These are phyloP conservation scores for Ambrosia hybrid DNA, from an alignment of 140 eudicot species.

Conservation along the genomic window DNA sequence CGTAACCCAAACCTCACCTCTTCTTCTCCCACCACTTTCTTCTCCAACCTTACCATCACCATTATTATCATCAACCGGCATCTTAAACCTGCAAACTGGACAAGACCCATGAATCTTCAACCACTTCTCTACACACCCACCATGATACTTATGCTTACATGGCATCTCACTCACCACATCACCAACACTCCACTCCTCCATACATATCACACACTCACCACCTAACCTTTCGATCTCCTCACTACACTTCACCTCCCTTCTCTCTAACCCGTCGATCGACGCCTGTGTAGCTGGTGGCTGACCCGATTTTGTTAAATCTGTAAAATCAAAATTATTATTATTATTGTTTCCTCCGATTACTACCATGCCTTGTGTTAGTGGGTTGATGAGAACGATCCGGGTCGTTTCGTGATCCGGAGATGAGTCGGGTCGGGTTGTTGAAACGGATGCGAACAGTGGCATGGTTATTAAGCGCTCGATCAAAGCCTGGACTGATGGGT, in stretches of 20 bases:
- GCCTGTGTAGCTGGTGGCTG: slow-evolving; percentile 71
- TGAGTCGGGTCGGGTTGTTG: slow-evolving; percentile 18
- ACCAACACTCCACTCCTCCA: slow-evolving; percentile 63
- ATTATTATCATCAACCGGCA: slow-evolving; percentile 52
- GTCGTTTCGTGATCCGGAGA: slow-evolving; percentile 23
- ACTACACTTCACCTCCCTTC: slow-evolving; percentile 27
- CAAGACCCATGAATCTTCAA: slow-evolving; percentile 66
- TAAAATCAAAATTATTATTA: neutral
- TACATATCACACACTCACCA: slow-evolving; percentile 66
- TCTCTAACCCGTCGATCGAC: slow-evolving; percentile 55
- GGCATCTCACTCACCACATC: slow-evolving; percentile 69
- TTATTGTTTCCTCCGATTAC: slow-evolving; percentile 33
- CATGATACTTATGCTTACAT: slow-evolving; percentile 74
- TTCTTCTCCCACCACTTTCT: too few relatives aligned
- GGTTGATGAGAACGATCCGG: slow-evolving; percentile 61
- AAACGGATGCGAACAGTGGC: slow-evolving; percentile 23
- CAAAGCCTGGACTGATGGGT: slow-evolving; percentile 20
- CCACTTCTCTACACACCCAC: slow-evolving; percentile 76
- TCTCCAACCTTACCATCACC: neutral
- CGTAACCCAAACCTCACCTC: neutral
- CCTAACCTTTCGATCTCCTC: slow-evolving; percentile 32
- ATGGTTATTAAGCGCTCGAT: slow-evolving; percentile 33
- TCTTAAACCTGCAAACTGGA: slow-evolving; percentile 71
- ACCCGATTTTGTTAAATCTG: slow-evolving; percentile 41
- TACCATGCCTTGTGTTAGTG: slow-evolving; percentile 54